Percentiles rank a stretch among this genome's conserved stretches.
These are phyloP conservation scores for Penicillium concentricum DNA, from an alignment of 2,329 filamentous ascomycete genomes.

Conservation along the genomic window DNA sequence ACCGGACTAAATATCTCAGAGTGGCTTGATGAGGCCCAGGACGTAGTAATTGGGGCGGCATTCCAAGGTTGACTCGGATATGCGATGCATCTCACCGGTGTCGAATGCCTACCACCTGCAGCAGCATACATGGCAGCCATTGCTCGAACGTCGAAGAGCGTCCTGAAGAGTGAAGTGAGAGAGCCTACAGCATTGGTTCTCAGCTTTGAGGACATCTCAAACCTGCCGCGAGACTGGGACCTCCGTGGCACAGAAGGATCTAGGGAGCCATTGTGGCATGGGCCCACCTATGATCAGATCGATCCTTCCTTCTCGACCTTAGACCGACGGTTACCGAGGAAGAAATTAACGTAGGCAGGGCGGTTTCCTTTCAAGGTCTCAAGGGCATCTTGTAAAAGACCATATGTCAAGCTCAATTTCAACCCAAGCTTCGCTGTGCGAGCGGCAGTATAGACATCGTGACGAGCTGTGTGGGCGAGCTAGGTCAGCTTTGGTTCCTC, in stretches of 20 bases:
- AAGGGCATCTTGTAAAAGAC: slow-evolving; percentile 74
- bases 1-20: not conserved
- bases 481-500: slow-evolving; percentile 11
- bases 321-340: slow-evolving; percentile 49
- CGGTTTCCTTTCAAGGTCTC: slow-evolving; percentile 67
- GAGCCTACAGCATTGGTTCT: not conserved
- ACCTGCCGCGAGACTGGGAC: not conserved
- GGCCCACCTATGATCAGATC: slow-evolving; percentile 10
- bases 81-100: not conserved
- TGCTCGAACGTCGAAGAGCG: not conserved
- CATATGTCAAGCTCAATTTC: slow-evolving; percentile 75
- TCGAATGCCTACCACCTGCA: not conserved
- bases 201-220: not conserved
- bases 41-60: not conserved
- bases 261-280: not conserved
- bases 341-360: slow-evolving; percentile 71
- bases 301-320: slow-evolving; percentile 17
- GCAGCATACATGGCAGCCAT: not conserved
- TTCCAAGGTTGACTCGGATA: not conserved
- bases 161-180: not conserved
- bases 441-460: slow-evolving; percentile 73
- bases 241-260: not conserved
- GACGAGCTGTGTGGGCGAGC: slow-evolving; percentile 58
- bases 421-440: slow-evolving; percentile 79
- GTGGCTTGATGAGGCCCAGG: not conserved